Conservation (phyloP, 2,329 filamentous ascomycete genomes). For the Calonectria pseudoreteaudii region DNA sequence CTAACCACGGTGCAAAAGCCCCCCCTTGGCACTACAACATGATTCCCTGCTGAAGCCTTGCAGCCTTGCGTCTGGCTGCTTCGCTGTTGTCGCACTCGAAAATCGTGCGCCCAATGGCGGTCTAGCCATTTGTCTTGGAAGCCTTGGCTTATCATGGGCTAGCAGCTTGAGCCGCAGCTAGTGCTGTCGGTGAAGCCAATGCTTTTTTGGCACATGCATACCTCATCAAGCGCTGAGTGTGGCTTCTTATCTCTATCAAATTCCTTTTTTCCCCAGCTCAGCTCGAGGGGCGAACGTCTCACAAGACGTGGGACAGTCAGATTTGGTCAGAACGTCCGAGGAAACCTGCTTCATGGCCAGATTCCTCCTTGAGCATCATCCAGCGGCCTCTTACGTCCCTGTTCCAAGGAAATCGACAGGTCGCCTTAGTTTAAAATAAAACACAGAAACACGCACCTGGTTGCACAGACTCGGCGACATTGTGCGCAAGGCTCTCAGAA, state of each 20-base stretch:
- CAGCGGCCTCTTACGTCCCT: background rate
- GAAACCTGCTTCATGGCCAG: background rate
- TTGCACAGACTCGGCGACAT: background rate
- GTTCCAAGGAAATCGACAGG: background rate
- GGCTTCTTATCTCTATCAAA: conserved; percentile 40
- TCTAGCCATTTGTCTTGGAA: conserved; percentile 33
- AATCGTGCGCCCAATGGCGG: conserved; percentile 34
- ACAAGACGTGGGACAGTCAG: conserved; percentile 24
- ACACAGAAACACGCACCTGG: background rate
- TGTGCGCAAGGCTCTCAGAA: background rate
- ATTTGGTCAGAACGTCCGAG: conserved; percentile 16
- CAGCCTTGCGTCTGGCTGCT: conserved; percentile 32
- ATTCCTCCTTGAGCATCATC: background rate
- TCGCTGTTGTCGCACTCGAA: conserved; percentile 31
- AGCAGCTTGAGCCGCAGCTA: conserved; percentile 39
- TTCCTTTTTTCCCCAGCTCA: conserved; percentile 8
- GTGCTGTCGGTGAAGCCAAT: conserved; percentile 32
- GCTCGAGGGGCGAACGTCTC: conserved; percentile 19
- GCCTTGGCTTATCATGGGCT: conserved; percentile 37
- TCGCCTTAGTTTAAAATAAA: background rate
- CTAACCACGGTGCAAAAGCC: conserved; percentile 26
- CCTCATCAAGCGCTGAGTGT: conserved; percentile 23
- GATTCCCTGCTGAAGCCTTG: conserved; percentile 24
- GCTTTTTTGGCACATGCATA: conserved; percentile 31
- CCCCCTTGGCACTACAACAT: conserved; percentile 24